A percentile compares a stretch with the other conserved stretches of the same genome.
Evolutionary conservation across 2,329 filamentous ascomycete genomes (phyloP).

Genomic region (Leptographium radiaticola): DNA sequence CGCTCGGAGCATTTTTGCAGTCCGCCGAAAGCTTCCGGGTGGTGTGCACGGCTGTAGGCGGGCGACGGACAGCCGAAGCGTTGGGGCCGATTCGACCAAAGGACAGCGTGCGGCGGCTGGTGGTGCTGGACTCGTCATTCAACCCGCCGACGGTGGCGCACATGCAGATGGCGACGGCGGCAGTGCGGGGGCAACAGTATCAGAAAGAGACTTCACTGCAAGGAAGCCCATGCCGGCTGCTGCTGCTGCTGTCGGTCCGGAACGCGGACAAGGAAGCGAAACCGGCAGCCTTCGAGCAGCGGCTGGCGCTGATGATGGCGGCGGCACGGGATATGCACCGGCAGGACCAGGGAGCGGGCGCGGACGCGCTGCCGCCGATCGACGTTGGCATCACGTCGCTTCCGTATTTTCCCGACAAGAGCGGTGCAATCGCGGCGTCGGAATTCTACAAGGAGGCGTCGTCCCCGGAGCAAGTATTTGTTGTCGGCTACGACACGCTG

Average conservation of each 20-base stretch:
- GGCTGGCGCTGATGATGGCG: conserved; percentile 58
- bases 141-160: conserved; percentile 55
- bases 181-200: conserved; percentile 17
- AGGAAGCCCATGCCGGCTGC: conserved; percentile 23
- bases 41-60: conserved; percentile 25
- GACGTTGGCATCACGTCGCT: conserved; percentile 60
- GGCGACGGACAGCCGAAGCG: conserved; percentile 3
- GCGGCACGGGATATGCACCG: conserved; percentile 45
- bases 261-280: conserved; percentile 56
- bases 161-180: conserved; percentile 39
- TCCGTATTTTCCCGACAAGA: conserved; percentile 66
- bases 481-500: conserved; percentile 65
- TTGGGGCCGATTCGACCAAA: too few relatives aligned
- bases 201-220: background rate
- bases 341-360: background rate
- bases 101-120: conserved; percentile 19
- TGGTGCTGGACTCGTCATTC: conserved; percentile 55
- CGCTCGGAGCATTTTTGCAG: conserved; percentile 30
- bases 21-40: conserved; percentile 30
- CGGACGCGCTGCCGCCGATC: conserved; percentile 19
- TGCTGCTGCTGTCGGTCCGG: conserved; percentile 48
- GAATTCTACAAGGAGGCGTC: conserved; percentile 24
- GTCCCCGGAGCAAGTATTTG: conserved; percentile 44
- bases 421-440: conserved; percentile 36
- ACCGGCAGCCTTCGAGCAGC: conserved; percentile 53